phyloP scores from a whole-genome alignment of 805 yeast genomes.

The Scheffersomyces lignosus region DNA sequence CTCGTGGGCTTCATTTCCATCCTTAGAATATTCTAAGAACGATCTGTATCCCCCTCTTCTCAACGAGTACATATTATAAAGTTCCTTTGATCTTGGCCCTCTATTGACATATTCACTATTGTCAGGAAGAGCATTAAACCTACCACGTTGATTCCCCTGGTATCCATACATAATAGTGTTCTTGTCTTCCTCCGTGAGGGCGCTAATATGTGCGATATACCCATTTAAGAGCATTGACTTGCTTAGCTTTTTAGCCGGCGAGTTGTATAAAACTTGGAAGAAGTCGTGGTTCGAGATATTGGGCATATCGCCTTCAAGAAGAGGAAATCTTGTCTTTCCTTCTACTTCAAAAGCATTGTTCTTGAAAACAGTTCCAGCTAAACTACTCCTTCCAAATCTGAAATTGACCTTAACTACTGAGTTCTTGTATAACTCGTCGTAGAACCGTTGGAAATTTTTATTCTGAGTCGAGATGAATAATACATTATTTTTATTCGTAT shows the following conservation, averaged over 20 bases:
- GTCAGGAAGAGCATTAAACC: constrained; percentile 31
- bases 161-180: constrained; percentile 55
- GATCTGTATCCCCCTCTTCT: constrained; percentile 43
- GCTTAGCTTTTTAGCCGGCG: constrained; percentile 61
- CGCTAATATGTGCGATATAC: constrained; percentile 58
- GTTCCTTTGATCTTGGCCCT: constrained; percentile 41
- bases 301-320: constrained; percentile 48
- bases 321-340: constrained; percentile 43
- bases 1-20: constrained; percentile 9
- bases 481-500: constrained; percentile 69
- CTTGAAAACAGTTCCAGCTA: constrained; percentile 56
- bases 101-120: constrained; percentile 37
- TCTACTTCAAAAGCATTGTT: constrained; percentile 35
- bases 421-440: constrained; percentile 41
- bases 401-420: constrained; percentile 35
- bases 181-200: constrained; percentile 67
- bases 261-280: constrained; percentile 50
- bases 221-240: constrained; percentile 88
- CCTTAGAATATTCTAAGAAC: constrained; percentile 14
- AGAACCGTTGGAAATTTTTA: constrained; percentile 44
- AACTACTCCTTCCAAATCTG: constrained; percentile 50
- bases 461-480: constrained; percentile 67
- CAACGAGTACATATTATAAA: constrained; percentile 29
- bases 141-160: constrained; percentile 13
- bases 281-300: constrained; percentile 41